phyloP scores from a whole-genome alignment of 2,329 filamentous ascomycete species.

The Sphaerostilbella broomeana region DNA sequence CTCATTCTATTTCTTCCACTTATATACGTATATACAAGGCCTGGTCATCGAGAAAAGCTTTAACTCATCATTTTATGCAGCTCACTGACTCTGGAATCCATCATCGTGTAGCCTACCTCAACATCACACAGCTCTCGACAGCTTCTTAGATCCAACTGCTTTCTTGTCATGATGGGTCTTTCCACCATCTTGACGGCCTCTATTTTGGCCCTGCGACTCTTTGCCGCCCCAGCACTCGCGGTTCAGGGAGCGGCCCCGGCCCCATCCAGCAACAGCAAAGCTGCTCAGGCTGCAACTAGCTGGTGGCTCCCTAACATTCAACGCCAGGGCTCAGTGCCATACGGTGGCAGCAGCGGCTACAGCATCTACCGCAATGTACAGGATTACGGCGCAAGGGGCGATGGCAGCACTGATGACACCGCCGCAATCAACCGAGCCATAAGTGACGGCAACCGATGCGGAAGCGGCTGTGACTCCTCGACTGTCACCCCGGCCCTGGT shows the following conservation, averaged over 20 bases:
- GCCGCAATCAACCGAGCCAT: slow-evolving; percentile 82
- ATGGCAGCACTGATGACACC: slow-evolving; percentile 71
- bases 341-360: slow-evolving; percentile 44
- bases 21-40: too few species aligned
- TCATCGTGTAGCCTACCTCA: slow-evolving; percentile 7
- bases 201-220: slow-evolving; percentile 38
- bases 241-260: slow-evolving; percentile 19
- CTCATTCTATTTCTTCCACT: background rate
- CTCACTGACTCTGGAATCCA: slow-evolving; percentile 5
- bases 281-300: slow-evolving; percentile 31
- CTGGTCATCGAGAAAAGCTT: too few species aligned
- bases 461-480: slow-evolving; percentile 70
- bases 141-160: slow-evolving; percentile 6
- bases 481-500: slow-evolving; percentile 81
- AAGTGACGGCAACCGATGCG: slow-evolving; percentile 70
- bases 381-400: slow-evolving; percentile 67
- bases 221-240: slow-evolving; percentile 29
- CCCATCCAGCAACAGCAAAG: slow-evolving; percentile 15
- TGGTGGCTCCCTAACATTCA: slow-evolving; percentile 70
- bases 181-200: slow-evolving; percentile 35
- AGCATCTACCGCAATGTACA: slow-evolving; percentile 71
- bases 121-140: slow-evolving; percentile 1
- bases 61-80: too few species aligned
- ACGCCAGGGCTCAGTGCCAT: slow-evolving; percentile 63
- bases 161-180: slow-evolving; percentile 40